Conservation (phyloP, 805 yeast genomes). For the Candida sonorensis region DNA sequence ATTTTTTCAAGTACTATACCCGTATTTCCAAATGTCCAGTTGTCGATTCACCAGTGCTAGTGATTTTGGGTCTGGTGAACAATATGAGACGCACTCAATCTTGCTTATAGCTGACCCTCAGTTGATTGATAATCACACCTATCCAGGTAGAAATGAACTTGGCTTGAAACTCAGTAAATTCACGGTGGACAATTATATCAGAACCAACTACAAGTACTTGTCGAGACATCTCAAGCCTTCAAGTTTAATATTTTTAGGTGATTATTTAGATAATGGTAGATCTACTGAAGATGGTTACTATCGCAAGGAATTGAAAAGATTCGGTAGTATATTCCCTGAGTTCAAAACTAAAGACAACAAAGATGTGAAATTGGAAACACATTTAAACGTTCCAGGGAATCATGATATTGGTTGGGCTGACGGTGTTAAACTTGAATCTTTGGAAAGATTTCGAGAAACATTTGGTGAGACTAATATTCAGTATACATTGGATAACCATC, state of each 20-base stretch:
- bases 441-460: constrained; percentile 55
- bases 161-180: constrained; percentile 46
- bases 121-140: constrained; percentile 80
- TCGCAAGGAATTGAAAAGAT: constrained; percentile 57
- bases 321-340: constrained; percentile 47
- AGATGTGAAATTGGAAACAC: constrained; percentile 32
- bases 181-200: constrained; percentile 73
- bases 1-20: constrained; percentile 8
- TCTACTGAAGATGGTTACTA: constrained; percentile 70
- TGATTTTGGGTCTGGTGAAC: not conserved
- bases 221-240: constrained; percentile 69
- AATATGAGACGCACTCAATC: constrained; percentile 7
- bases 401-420: constrained; percentile 95
- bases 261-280: constrained; percentile 91
- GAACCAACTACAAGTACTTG: constrained; percentile 54
- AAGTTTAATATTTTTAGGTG: constrained; percentile 77
- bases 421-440: constrained; percentile 49
- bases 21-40: constrained; percentile 3
- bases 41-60: constrained; percentile 6
- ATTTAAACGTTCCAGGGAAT: constrained; percentile 67
- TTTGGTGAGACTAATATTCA: constrained; percentile 68
- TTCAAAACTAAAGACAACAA: constrained; percentile 31
- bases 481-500: constrained; percentile 58
- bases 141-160: constrained; percentile 55
- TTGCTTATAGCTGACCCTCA: constrained; percentile 87